These are phyloP conservation scores for Penicillium sp. DNA, from an alignment of 2,329 filamentous ascomycete genomes.

Conservation along the genomic window DNA sequence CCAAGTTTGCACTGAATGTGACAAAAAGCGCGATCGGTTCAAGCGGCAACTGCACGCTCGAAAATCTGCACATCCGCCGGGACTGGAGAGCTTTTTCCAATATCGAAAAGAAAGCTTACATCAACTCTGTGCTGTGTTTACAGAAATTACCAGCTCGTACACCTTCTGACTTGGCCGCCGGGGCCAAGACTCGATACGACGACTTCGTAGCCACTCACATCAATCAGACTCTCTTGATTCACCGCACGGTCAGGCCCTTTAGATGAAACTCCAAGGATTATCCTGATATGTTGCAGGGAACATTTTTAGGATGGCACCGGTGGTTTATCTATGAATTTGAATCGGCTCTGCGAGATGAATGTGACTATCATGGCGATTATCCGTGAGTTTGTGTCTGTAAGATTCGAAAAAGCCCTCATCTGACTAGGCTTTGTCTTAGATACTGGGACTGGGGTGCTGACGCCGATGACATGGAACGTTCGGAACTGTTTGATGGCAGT, in stretches of 20 bases:
- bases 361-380: constrained; percentile 36
- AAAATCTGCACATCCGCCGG: constrained; percentile 16
- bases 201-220: constrained; percentile 53
- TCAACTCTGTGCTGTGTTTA: constrained; percentile 48
- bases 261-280: constrained; percentile 17
- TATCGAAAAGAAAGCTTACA: constrained; percentile 42
- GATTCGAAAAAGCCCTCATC: background rate
- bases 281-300: constrained; percentile 14
- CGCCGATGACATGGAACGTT: constrained; percentile 38
- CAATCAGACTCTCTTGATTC: constrained; percentile 47
- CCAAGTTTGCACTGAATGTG: background rate
- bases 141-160: constrained; percentile 39
- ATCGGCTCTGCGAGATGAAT: constrained; percentile 30
- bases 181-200: constrained; percentile 49
- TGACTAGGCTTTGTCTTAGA: background rate
- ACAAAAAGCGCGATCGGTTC: background rate
- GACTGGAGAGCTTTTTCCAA: constrained; percentile 30
- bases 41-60: constrained; percentile 1
- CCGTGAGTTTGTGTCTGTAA: constrained; percentile 9
- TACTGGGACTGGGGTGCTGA: constrained; percentile 51
- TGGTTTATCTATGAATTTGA: constrained; percentile 33
- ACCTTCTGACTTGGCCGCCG: constrained; percentile 37
- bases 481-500: constrained; percentile 51
- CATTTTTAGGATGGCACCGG: constrained; percentile 35
- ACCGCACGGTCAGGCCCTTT: constrained; percentile 27